These are phyloP conservation scores for Acanthamoeba royreba DNA, from an alignment of 208 protist genomes.

Conservation along the genomic window DNA sequence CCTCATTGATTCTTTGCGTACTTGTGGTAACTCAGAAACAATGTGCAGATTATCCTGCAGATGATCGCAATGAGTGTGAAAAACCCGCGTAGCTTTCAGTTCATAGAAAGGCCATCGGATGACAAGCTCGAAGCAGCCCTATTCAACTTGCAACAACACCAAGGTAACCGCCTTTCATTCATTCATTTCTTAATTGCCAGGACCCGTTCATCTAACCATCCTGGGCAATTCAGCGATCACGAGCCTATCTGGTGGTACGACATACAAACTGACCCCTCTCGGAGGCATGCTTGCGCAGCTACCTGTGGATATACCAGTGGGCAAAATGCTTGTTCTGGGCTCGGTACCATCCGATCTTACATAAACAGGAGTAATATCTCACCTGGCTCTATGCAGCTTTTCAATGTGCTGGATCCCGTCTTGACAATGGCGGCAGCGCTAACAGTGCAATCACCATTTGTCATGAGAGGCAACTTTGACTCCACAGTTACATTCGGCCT, in stretches of 20 bases:
- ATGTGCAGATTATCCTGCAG: slow-evolving; percentile 15
- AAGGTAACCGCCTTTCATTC: no score
- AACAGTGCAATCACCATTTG: slow-evolving; percentile 54
- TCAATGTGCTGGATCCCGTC: slow-evolving; percentile 26
- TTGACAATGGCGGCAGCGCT: slow-evolving; percentile 56
- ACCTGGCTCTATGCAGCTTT: no score
- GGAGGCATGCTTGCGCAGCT: slow-evolving; percentile 49
- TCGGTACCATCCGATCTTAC: no score
- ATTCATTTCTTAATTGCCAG: no score
- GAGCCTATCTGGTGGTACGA: background rate
- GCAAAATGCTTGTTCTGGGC: slow-evolving; percentile 61
- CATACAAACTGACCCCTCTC: slow-evolving; percentile 27
- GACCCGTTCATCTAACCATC: background rate
- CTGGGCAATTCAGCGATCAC: background rate
- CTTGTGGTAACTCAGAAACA: no score
- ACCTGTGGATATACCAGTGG: slow-evolving; percentile 57
- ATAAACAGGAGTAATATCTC: no score
- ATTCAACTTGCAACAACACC: slow-evolving; percentile 9
- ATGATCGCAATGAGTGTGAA: slow-evolving; percentile 27
- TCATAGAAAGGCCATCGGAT: slow-evolving; percentile 25
- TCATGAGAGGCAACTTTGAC: slow-evolving; percentile 16
- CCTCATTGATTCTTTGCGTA: background rate
- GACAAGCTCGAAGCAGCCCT: slow-evolving; percentile 31
- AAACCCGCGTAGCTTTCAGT: slow-evolving; percentile 29
- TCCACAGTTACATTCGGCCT: no score